Conservation (phyloP, 108 stramenopile genomes). For the Fragilaria radians region DNA sequence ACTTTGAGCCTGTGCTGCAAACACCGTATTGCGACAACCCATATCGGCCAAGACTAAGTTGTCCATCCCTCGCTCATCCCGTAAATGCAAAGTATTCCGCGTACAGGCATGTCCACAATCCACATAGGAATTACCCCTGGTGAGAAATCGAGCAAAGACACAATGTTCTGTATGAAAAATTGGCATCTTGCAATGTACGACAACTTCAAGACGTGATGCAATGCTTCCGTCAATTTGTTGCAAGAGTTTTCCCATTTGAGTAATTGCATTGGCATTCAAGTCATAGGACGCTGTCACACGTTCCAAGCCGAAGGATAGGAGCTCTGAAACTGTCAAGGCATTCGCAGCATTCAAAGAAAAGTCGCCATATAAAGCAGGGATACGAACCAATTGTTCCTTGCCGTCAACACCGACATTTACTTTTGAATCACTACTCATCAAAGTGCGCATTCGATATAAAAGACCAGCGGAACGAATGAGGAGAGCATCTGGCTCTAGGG, state of each 20-base stretch:
- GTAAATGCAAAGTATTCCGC: conserved; percentile 60
- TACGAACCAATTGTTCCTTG: conserved; percentile 26
- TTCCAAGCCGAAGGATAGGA: conserved; percentile 37
- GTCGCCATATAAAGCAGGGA: conserved; percentile 62
- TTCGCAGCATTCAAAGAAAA: conserved; percentile 72
- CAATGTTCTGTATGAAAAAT: conserved; percentile 81
- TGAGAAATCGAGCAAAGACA: conserved; percentile 66
- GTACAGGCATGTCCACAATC: conserved; percentile 80
- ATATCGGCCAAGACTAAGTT: conserved; percentile 77
- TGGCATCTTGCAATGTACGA: conserved; percentile 64
- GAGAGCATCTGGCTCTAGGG: conserved; percentile 52
- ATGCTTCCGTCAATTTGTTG: too few species aligned
- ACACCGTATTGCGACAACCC: conserved; percentile 80
- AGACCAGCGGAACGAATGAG: conserved; percentile 58
- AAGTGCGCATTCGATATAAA: conserved; percentile 36
- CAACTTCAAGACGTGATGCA: conserved; percentile 48
- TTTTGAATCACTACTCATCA: conserved; percentile 35
- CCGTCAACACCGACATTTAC: conserved; percentile 4
- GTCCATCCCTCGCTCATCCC: conserved; percentile 59
- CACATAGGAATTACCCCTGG: conserved; percentile 60
- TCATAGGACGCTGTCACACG: conserved; percentile 63
- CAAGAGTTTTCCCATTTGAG: conserved; percentile 44
- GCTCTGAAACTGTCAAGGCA: conserved; percentile 46
- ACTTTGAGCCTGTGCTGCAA: conserved; percentile 55
- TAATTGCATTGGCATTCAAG: conserved; percentile 47